Evolutionary conservation across 2,329 filamentous ascomycete species (phyloP).

Genomic region (Chaetomiaceae sp.): DNA sequence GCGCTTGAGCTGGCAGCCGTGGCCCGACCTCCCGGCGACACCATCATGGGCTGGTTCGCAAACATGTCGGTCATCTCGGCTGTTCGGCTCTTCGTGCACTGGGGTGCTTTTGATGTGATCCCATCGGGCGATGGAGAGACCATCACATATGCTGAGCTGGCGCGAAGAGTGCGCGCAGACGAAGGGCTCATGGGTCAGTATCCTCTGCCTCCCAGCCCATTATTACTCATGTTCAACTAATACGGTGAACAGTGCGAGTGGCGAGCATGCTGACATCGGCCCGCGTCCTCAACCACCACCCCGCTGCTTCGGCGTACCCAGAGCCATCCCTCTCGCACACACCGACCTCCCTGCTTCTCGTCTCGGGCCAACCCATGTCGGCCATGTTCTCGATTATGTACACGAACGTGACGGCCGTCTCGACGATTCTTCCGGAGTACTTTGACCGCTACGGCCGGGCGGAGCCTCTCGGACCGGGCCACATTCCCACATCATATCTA

Average conservation of each 20-base stretch:
- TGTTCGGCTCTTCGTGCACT: slow-evolving; percentile 25
- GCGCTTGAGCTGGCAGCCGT: slow-evolving; percentile 17
- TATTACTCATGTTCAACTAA: not conserved
- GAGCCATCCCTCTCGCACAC: slow-evolving; percentile 20
- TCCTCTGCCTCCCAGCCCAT: not conserved
- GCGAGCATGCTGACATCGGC: slow-evolving; percentile 23
- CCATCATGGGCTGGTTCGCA: slow-evolving; percentile 24
- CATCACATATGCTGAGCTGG: slow-evolving; percentile 24
- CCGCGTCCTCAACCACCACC: slow-evolving; percentile 16
- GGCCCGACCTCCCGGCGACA: slow-evolving; percentile 21
- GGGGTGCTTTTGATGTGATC: slow-evolving; percentile 26
- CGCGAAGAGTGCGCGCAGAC: slow-evolving; percentile 16
- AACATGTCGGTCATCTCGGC: slow-evolving; percentile 24
- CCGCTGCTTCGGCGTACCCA: not conserved
- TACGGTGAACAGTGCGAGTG: slow-evolving; percentile 19
- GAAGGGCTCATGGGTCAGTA: slow-evolving; percentile 18
- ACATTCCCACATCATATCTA: slow-evolving; percentile 27
- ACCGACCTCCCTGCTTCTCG: slow-evolving; percentile 18
- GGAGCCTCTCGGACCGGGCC: slow-evolving; percentile 24
- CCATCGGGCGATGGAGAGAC: slow-evolving; percentile 14
- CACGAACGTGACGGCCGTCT: slow-evolving; percentile 23
- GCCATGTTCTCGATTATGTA: slow-evolving; percentile 26
- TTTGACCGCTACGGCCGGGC: slow-evolving; percentile 29
- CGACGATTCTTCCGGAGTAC: slow-evolving; percentile 23
- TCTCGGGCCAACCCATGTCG: slow-evolving; percentile 17